phyloP scores from a whole-genome alignment of 2,329 filamentous ascomycete genomes.

The Colletotrichum salicis region DNA sequence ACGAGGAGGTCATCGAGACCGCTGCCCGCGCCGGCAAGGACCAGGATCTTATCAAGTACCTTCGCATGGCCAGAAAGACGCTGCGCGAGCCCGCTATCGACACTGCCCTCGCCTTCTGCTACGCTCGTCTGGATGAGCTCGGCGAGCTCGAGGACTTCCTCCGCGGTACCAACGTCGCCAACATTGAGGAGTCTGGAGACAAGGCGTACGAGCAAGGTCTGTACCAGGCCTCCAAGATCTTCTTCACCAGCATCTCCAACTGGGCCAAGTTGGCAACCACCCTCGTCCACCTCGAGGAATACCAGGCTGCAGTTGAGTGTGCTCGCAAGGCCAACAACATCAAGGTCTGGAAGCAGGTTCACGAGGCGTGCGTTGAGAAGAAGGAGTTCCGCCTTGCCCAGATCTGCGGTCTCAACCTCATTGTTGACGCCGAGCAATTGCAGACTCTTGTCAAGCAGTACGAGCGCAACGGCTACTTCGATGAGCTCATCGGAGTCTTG shows the following conservation, averaged over 20 bases:
- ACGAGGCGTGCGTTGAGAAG: conserved; percentile 94
- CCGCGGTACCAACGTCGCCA: conserved; percentile 90
- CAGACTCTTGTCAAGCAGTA: conserved; percentile 95
- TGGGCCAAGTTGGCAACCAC: conserved; percentile 99
- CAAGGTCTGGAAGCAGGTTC: conserved; percentile 99
- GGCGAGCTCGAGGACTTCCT: conserved; percentile 96
- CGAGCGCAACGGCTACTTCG: conserved; percentile 96
- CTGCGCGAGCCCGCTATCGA: conserved; percentile 93
- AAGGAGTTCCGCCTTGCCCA: conserved; percentile 99
- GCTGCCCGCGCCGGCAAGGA: conserved; percentile 96
- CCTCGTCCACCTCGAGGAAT: conserved; percentile 94
- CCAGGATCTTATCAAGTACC: conserved; percentile 94
- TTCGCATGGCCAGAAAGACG: conserved; percentile 97
- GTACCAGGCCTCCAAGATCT: conserved; percentile 98
- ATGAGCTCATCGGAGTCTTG: conserved; percentile 93
- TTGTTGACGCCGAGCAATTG: conserved; percentile 96
- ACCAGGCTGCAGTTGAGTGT: conserved; percentile 97
- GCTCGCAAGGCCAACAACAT: conserved; percentile 99
- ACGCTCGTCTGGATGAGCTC: conserved; percentile 90
- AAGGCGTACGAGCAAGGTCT: conserved; percentile 96
- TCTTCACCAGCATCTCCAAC: conserved; percentile 95
- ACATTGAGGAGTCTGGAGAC: conserved; percentile 96
- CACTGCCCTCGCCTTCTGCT: conserved; percentile 93
- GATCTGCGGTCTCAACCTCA: conserved; percentile 98
- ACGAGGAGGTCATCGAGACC: conserved; percentile 94